phyloP scores from a whole-genome alignment of 192 early-diverging fungal species.

The Borealophlyctis nickersoniae region DNA sequence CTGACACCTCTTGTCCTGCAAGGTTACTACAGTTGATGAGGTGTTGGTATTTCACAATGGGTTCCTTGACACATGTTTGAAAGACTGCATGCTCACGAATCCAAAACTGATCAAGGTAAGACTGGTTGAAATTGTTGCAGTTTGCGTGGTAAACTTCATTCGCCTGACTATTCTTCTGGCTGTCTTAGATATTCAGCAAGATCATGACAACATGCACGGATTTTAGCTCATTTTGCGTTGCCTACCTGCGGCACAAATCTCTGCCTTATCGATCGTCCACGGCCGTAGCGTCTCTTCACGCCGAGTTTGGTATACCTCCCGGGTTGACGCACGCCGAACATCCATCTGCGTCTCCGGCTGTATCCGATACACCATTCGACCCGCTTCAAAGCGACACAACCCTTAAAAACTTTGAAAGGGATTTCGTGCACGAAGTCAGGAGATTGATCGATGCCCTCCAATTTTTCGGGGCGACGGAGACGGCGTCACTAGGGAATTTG shows the following conservation, averaged over 20 bases:
- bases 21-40: slow-evolving; percentile 82
- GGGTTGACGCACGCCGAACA: slow-evolving; percentile 10
- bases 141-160: too few species aligned
- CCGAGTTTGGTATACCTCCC: not conserved
- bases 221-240: slow-evolving; percentile 57
- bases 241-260: slow-evolving; percentile 37
- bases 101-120: slow-evolving; percentile 75
- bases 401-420: slow-evolving; percentile 55
- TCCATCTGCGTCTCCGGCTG: slow-evolving; percentile 10
- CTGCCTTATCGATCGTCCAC: slow-evolving; percentile 24
- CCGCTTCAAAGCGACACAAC: slow-evolving; percentile 40
- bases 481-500: slow-evolving; percentile 58
- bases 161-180: slow-evolving; percentile 23
- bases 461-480: slow-evolving; percentile 70
- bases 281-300: slow-evolving; percentile 18
- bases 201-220: slow-evolving; percentile 56
- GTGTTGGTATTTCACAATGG: slow-evolving; percentile 75
- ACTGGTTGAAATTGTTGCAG: slow-evolving; percentile 14
- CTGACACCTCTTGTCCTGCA: not conserved
- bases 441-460: slow-evolving; percentile 75
- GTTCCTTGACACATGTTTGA: slow-evolving; percentile 83
- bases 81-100: slow-evolving; percentile 86
- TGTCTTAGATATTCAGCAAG: slow-evolving; percentile 61
- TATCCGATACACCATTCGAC: slow-evolving; percentile 2
- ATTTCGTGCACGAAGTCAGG: slow-evolving; percentile 65